Percentiles rank a stretch among this genome's conserved stretches.
phyloP scores from a whole-genome alignment of 2,329 filamentous ascomycete species.

The Hypocrella siamensis region DNA sequence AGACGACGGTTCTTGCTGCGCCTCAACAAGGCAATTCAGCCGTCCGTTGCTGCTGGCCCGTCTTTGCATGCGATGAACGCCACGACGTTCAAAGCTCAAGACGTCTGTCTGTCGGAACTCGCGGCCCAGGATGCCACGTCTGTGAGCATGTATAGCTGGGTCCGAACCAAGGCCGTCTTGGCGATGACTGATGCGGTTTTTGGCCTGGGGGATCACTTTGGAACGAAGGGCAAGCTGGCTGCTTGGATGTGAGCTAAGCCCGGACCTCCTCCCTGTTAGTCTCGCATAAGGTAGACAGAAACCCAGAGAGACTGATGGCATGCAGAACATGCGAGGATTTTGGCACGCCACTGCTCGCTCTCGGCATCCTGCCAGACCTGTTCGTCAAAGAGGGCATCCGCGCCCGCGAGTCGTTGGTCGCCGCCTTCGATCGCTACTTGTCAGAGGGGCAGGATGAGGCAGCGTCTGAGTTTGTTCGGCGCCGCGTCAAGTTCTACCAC shows the following conservation, averaged over 20 bases:
- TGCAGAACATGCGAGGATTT: neutral
- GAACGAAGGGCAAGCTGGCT: neutral
- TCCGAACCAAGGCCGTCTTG: neutral
- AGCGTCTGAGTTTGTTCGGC: neutral
- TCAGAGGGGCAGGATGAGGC: neutral
- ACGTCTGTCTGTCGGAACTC: neutral
- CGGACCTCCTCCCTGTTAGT: too few species aligned
- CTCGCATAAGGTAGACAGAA: too few species aligned
- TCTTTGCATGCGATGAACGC: neutral
- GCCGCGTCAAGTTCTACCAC: neutral
- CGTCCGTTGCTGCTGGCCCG: neutral
- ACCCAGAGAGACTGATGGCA: too few species aligned
- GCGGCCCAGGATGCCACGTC: neutral
- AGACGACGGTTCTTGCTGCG: neutral
- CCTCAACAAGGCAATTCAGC: neutral
- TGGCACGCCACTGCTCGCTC: neutral
- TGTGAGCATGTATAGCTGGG: neutral
- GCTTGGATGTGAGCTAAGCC: too few species aligned
- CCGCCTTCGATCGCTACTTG: neutral
- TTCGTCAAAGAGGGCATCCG: neutral
- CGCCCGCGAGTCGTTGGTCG: neutral
- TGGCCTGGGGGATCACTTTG: neutral
- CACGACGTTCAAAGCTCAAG: neutral
- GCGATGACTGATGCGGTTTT: neutral
- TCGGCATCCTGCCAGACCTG: neutral